Percentiles rank a stretch among this genome's conserved stretches.
Evolutionary conservation across 129 eudicot genomes (phyloP).

Genomic region (Logfia minima): DNA sequence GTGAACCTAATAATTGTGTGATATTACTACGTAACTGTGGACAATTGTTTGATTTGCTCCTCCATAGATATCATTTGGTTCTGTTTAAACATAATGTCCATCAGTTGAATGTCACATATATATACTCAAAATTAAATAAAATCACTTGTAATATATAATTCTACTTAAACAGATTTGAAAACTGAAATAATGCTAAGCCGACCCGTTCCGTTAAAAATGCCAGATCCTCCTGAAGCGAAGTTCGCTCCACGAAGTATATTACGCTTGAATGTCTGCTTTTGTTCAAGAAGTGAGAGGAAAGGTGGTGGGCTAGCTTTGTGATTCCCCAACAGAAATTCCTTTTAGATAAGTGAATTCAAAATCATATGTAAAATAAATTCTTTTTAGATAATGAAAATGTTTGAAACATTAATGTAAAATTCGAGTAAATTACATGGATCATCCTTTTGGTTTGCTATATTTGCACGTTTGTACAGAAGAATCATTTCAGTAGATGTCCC

Average conservation of each 20-base stretch:
- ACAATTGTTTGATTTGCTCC: slow-evolving; percentile 47
- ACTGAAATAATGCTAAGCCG: background rate
- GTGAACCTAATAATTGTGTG: slow-evolving; percentile 27
- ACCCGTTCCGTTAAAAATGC: slow-evolving; percentile 37
- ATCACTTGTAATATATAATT: background rate
- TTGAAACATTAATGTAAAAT: background rate
- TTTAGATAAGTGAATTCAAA: slow-evolving; percentile 18
- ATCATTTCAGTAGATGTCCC: too few relatives aligned
- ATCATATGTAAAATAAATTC: background rate
- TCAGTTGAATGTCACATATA: background rate
- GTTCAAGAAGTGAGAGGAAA: slow-evolving; percentile 38
- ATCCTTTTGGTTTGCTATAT: too few relatives aligned
- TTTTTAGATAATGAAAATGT: background rate
- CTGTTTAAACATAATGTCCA: slow-evolving; percentile 18
- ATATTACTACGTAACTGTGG: slow-evolving; percentile 31
- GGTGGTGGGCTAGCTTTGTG: slow-evolving; percentile 49
- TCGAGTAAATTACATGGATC: background rate
- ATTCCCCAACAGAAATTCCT: slow-evolving; percentile 38
- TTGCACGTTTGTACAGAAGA: too few relatives aligned
- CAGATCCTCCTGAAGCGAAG: slow-evolving; percentile 60
- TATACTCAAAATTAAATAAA: background rate
- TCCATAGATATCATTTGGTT: slow-evolving; percentile 31
- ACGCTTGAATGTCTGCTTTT: slow-evolving; percentile 21
- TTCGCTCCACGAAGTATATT: slow-evolving; percentile 43
- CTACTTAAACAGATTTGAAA: background rate